Base-by-base conservation (phyloP, 345 rosid genomes). In the Lumnitzera racemosa region DNA sequence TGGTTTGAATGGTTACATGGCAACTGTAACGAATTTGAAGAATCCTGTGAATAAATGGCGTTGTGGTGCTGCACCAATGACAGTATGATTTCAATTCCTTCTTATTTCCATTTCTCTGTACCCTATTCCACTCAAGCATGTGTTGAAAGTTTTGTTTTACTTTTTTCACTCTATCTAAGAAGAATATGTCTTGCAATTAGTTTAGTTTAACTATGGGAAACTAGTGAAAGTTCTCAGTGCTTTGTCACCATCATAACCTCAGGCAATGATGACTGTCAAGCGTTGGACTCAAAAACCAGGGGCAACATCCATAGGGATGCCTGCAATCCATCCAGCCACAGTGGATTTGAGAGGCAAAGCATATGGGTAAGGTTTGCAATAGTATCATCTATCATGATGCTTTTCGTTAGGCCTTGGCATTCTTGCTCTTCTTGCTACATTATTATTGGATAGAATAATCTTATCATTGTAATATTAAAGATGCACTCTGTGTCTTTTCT, bases 191-290 rank as follows among this genome's bases (percentile, higher is more conserved):
- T 3, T 29, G 36, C 7, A 36, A 36, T 36, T 36, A 7, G 10
- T 6, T 4, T 36, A 9, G 10, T 36, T 36, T 36, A 36, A 9
- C 43, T 36, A 36, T 36, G 43, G 36, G 11, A 36, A 36, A 36
- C 43, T 36, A 36, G 43, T 36, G 43, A 36, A 29, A 5, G 43
- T 36, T 36, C 8, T 36, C 7, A 36, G 43, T 36, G 43, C 43
- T 36, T 36, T 7, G 43, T 36, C 43, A 36, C 10, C 7, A 2
- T 29, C 36, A 7, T 36, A 36, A 36, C 43, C 43, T 15, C 58
- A 94, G 99, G 89, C 89, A 61, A 88, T 90, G 99, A 84, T 90
- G 97, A 83, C 91, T 7, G 96, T 94, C 64, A 85, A 83, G 73
- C 90, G 89, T 43, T 94, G 99, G 97, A 80, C 90, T 47, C 92